Base-by-base conservation (phyloP, 2,329 filamentous ascomycete genomes). In the Malbranchea cinnamomea region DNA sequence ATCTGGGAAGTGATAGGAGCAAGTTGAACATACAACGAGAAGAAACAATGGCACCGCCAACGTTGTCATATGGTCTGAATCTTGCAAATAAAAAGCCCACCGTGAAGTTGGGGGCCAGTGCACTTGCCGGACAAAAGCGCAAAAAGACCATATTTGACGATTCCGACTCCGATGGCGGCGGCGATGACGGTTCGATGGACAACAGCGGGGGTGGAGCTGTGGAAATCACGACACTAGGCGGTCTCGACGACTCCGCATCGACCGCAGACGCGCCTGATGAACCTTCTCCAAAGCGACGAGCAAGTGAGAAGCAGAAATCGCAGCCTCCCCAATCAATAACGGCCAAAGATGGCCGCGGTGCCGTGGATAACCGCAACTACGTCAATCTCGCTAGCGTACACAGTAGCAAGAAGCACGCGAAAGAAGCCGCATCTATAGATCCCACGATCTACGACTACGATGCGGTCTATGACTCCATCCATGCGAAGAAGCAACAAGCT, bases 391-490 rank as follows among this genome's bases (percentile, higher is more conserved):
- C 61, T 8, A 53, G 57, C 9, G 39, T 60, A 6, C 57, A 60
- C 27, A 62, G 48, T 39, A 61, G 55, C 33, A 55, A 48, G 28
- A 54, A 62, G 38, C 58, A 63, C 31, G 52, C 57, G 4, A 40
- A 57, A 31, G 45, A 54, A 34, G 60, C 60, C 3, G 47, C 59
- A 28, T 46, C 56, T 11, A 40, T 64, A 6, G 61, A 65, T 31
- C 49, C 60, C 1, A 54, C 53, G 6, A 60, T 63, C 26, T 65
- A 65, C 44, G 60, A 60, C 37, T 65, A 65, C 42, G 61, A 65
- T 37, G 52, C 50, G 14, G 52, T 61, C 9, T 65, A 65, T 40
- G 61, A 65, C 34, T 59, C 53, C 18, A 46, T 64, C n/a, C 58
- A 62, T 28, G 44, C 51, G 9, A 57, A 57, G 35, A 41, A 49